Evolutionary conservation across 2,329 filamentous ascomycete genomes (phyloP), one percentile per base, ranked within the genome.

Genomic region (Fusarium brevicatenulatum): DNA sequence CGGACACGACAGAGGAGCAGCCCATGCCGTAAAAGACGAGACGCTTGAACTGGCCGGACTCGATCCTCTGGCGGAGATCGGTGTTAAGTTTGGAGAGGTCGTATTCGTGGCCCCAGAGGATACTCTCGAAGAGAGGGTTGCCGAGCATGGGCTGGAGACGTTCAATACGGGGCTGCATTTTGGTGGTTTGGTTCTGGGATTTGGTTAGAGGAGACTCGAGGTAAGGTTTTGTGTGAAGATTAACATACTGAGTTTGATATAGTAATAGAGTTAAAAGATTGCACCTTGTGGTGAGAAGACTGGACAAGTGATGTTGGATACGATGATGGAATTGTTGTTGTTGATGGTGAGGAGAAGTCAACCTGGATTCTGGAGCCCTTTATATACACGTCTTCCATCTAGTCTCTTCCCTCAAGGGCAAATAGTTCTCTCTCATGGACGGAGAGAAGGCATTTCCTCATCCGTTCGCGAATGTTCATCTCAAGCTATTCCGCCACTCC

Each of bases 151-250:
- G 58, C 58, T 61, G 47, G 15, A 61, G 37, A 25, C 39, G 58
- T 55, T 61, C 47, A 13, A 61, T 37, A 37, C 58, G 47, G 30
- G 53, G 37, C 62, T 70, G 28, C 46, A 67, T 40, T 34, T 62
- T 42, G 16, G 9, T 56, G 13, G 19, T 2, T 28, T 56, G 28
- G 19, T 12, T 53, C 50, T 53, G 4, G 0, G 12, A 16, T 9
- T 7, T 19, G 4, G 4, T 53, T 37, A 56, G 21, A 15, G 11
- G 4, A 6, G 8, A 10, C 1, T 23, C 19, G 23, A 34, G n/a
- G 9, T 5, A 10, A 19, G 9, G 1, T 19, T 2, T 7, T 13
- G 4, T 44, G n/a, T 34, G 10, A 13, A 19, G 5, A 6, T 16
- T 4, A 9, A 28, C 32, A 7, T n/a, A 53, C 34, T 13, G 15